Evolutionary conservation across 2,329 filamentous ascomycete species (phyloP).

Genomic region (Penicillium sp.): DNA sequence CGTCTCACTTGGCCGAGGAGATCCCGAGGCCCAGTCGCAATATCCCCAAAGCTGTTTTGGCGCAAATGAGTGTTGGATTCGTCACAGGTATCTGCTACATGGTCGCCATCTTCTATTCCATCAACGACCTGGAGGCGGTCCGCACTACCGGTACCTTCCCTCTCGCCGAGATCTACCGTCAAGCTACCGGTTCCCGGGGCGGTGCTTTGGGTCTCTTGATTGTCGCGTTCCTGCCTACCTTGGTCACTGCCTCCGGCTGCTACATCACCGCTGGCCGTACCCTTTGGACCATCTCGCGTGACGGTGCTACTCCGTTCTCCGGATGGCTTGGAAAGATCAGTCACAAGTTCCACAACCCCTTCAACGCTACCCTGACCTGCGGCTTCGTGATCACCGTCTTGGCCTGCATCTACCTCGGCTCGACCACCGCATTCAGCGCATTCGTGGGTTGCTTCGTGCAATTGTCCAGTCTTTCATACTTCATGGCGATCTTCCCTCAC

Average conservation of each 20-base stretch:
- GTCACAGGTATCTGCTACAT: slow-evolving; percentile 48
- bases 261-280: slow-evolving; percentile 61
- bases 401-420: slow-evolving; percentile 56
- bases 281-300: slow-evolving; percentile 57
- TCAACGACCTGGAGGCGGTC: slow-evolving; percentile 38
- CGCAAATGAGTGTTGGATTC: slow-evolving; percentile 49
- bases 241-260: slow-evolving; percentile 52
- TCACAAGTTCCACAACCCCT: slow-evolving; percentile 54
- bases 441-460: slow-evolving; percentile 58
- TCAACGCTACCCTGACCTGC: slow-evolving; percentile 57
- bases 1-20: slow-evolving; percentile 63
- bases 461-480: slow-evolving; percentile 55
- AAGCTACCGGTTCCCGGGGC: slow-evolving; percentile 48
- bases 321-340: slow-evolving; percentile 53
- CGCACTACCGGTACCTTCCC: slow-evolving; percentile 36
- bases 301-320: slow-evolving; percentile 59
- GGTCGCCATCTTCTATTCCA: slow-evolving; percentile 51
- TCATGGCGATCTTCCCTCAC: slow-evolving; percentile 51
- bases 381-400: slow-evolving; percentile 51
- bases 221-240: slow-evolving; percentile 54
- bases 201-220: slow-evolving; percentile 57
- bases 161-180: slow-evolving; percentile 47
- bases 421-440: slow-evolving; percentile 54
- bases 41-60: slow-evolving; percentile 49
- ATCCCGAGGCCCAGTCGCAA: slow-evolving; percentile 50